Evolutionary conservation across 805 yeast genomes (phyloP), one percentile per base, ranked within the genome.

Genomic region (Komagataella mondaviorum): DNA sequence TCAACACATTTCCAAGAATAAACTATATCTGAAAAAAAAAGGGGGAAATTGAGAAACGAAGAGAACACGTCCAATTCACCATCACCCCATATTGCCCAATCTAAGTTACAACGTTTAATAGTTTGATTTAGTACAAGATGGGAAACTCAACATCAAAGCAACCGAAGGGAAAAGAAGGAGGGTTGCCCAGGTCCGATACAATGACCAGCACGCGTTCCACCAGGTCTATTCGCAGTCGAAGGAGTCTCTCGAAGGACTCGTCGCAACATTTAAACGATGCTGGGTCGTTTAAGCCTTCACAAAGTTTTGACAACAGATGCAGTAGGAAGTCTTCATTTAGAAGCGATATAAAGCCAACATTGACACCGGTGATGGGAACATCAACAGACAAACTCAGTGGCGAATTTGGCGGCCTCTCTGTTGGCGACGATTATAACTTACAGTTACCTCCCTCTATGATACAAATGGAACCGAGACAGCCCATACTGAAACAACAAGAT

Each of bases 401-500:
- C 10, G 39, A 30, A 6, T 30, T 30, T 14, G 39, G 39, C 39
- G 14, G 39, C 5, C 39, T 30, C 14, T 30, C 39, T 4, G 39
- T 30, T 3, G 39, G 39, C 39, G 39, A 30, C 14, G 39, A 49
- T 47, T 50, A 50, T 64, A 46, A 55, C 61, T 3, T 17, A 56
- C 48, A 44, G 52, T 66, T 81, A 51, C 88, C 88, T 16, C 80
- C 85, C 16, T 79, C 86, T 44, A 81, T 85, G 89, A 70, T 76
- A 43, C 81, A 78, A 55, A 69, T 80, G 53, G 85, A 76, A 57
- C 91, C 93, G 17, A 83, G 79, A 58, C 80, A 81, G 51, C 90
- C 93, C 2, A 85, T 85, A 53, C 71, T 85, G 57, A 71, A 81
- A 56, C 71, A 80, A 51, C 65, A 80, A 55, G 73, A 74, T 22